A percentile compares a stretch with the other conserved stretches of the same genome.
These are phyloP conservation scores for Crithidia thermophila DNA, from an alignment of 208 protist species.

Conservation along the genomic window DNA sequence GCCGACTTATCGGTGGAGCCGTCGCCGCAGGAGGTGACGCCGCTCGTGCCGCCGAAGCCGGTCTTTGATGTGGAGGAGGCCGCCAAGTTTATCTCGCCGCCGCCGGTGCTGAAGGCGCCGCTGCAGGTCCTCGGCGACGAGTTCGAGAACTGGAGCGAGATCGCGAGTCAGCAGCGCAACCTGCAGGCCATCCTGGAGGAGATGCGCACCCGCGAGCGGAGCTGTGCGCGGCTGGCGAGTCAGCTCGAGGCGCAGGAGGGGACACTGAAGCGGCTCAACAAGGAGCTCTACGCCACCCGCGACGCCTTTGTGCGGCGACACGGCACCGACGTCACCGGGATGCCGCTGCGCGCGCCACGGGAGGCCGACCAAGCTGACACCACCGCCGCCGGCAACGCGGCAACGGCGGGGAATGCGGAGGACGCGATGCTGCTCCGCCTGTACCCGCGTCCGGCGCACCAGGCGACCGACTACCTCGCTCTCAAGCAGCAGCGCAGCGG, in stretches of 20 bases:
- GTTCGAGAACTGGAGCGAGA: conserved; percentile 34
- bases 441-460: conserved; percentile 23
- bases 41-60: background rate
- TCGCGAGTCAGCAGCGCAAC: conserved; percentile 32
- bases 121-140: conserved; percentile 32
- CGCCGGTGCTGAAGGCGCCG: conserved; percentile 18
- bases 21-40: background rate
- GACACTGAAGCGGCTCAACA: conserved; percentile 23
- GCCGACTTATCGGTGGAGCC: background rate
- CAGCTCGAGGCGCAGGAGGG: conserved; percentile 3
- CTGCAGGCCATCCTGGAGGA: conserved; percentile 28
- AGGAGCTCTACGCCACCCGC: conserved; percentile 36
- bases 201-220: conserved; percentile 42
- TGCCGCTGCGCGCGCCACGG: conserved; percentile 10
- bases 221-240: conserved; percentile 1
- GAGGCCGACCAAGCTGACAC: background rate
- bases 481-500: conserved; percentile 25
- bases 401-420: background rate
- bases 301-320: conserved; percentile 22
- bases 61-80: conserved; percentile 5
- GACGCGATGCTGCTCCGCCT: conserved; percentile 25
- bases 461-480: conserved; percentile 27
- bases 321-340: conserved; percentile 34
- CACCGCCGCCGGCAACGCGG: background rate
- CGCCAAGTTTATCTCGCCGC: conserved; percentile 20